phyloP scores from a whole-genome alignment of 768 basidiomycete species.

The Tulasnella sp. region DNA sequence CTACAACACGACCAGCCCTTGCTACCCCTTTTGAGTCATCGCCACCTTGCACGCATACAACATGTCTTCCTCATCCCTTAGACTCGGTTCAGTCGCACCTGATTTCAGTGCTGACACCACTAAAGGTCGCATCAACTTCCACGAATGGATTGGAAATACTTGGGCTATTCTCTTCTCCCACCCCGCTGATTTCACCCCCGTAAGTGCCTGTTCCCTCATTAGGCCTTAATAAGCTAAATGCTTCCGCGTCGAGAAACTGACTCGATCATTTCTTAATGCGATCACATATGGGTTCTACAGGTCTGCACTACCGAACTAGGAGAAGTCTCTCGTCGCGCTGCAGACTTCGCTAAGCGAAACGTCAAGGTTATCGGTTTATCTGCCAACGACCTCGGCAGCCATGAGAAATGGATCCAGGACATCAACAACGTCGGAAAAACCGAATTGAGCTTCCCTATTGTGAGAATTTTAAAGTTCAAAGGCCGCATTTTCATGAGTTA shows the following conservation, averaged over 20 bases:
- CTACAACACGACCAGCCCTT: neutral
- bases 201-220: neutral
- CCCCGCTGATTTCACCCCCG: constrained; percentile 45
- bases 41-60: neutral
- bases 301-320: constrained; percentile 95
- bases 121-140: constrained; percentile 78
- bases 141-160: constrained; percentile 73
- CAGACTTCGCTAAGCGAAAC: constrained; percentile 76
- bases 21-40: neutral
- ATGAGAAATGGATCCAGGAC: constrained; percentile 82
- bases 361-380: constrained; percentile 93
- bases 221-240: neutral
- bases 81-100: constrained; percentile 81
- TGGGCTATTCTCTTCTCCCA: constrained; percentile 89
- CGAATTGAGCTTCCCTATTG: constrained; percentile 85
- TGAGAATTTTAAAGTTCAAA: constrained; percentile 33
- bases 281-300: constrained; percentile 8
- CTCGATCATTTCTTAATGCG: neutral
- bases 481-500: neutral
- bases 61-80: constrained; percentile 9
- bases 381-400: constrained; percentile 79
- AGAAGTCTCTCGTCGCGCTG: constrained; percentile 80
- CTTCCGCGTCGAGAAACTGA: neutral
- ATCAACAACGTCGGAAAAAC: constrained; percentile 79
- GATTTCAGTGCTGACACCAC: constrained; percentile 91